A percentile compares a stretch with the other conserved stretches of the same genome.
Conservation (phyloP, 805 yeast species). For the Sungouiella thailandica region DNA sequence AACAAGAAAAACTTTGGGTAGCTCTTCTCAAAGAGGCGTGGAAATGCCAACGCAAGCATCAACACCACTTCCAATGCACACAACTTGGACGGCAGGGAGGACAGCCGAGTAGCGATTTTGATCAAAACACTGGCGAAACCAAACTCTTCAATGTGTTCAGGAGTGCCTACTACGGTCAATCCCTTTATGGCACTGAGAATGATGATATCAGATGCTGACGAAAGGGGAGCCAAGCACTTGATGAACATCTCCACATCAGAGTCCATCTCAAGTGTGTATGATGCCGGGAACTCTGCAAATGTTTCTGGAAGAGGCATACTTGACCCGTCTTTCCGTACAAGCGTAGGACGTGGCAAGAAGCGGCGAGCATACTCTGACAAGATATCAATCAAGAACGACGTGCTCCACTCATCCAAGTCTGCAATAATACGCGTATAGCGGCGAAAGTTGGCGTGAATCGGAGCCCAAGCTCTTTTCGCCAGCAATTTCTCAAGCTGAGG, state of each 20-base stretch:
- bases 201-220: slow-evolving; percentile 55
- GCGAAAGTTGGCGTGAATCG: slow-evolving; percentile 68
- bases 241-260: slow-evolving; percentile 56
- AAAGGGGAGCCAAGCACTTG: slow-evolving; percentile 39
- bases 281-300: slow-evolving; percentile 17
- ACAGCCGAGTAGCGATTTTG: slow-evolving; percentile 31
- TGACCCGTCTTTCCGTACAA: slow-evolving; percentile 26
- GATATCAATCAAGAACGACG: slow-evolving; percentile 52
- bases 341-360: slow-evolving; percentile 53
- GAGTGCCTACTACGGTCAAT: slow-evolving; percentile 53
- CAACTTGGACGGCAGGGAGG: slow-evolving; percentile 16
- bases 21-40: slow-evolving; percentile 24
- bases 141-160: slow-evolving; percentile 43
- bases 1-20: slow-evolving; percentile 49
- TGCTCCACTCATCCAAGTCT: slow-evolving; percentile 72
- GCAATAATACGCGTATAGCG: slow-evolving; percentile 45
- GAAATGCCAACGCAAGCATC: slow-evolving; percentile 7
- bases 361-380: slow-evolving; percentile 61
- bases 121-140: slow-evolving; percentile 49
- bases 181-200: slow-evolving; percentile 57
- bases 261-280: slow-evolving; percentile 41
- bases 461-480: slow-evolving; percentile 44
- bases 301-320: slow-evolving; percentile 37
- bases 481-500: slow-evolving; percentile 12
- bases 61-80: slow-evolving; percentile 44